Evolutionary conservation across 352 stramenopile genomes (phyloP).

Genomic region (Pythium monospermum): DNA sequence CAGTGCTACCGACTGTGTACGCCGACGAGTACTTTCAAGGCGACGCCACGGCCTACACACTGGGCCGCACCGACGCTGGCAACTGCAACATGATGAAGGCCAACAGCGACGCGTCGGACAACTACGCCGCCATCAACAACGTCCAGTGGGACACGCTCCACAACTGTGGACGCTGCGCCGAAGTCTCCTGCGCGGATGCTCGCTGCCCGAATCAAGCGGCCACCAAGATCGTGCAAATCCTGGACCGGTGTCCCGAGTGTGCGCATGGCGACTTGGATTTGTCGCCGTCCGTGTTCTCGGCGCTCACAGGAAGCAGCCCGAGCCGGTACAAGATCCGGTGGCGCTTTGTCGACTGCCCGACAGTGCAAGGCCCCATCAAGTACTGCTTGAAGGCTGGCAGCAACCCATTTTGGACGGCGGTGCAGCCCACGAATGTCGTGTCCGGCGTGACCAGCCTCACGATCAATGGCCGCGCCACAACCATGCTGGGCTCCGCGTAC

Average conservation of each 20-base stretch:
- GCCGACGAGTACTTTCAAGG: constrained; percentile 18
- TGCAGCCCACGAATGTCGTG: constrained; percentile 55
- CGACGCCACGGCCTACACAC: constrained; percentile 24
- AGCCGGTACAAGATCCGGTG: constrained; percentile 53
- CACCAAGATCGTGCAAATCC: constrained; percentile 48
- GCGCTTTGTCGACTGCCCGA: constrained; percentile 66
- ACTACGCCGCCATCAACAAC: constrained; percentile 72
- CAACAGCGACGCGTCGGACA: constrained; percentile 17
- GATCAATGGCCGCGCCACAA: constrained; percentile 50
- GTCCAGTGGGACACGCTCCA: constrained; percentile 50
- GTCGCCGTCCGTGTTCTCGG: constrained; percentile 59
- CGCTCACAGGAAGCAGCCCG: constrained; percentile 57
- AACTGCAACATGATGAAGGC: constrained; percentile 28
- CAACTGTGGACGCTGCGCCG: constrained; percentile 63
- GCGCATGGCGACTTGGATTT: constrained; percentile 54
- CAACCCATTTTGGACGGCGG: constrained; percentile 48
- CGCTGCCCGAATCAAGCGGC: constrained; percentile 36
- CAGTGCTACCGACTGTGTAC: too few relatives aligned
- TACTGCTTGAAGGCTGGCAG: constrained; percentile 68
- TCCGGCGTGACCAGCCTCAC: constrained; percentile 48
- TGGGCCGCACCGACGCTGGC: constrained; percentile 11
- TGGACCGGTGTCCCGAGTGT: constrained; percentile 75
- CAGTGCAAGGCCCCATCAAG: constrained; percentile 38
- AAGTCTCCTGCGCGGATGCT: constrained; percentile 55
- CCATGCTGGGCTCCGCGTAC: constrained; percentile 52